Conservation (phyloP, 306 rosid genomes). For the Gastrolobium bilobum region DNA sequence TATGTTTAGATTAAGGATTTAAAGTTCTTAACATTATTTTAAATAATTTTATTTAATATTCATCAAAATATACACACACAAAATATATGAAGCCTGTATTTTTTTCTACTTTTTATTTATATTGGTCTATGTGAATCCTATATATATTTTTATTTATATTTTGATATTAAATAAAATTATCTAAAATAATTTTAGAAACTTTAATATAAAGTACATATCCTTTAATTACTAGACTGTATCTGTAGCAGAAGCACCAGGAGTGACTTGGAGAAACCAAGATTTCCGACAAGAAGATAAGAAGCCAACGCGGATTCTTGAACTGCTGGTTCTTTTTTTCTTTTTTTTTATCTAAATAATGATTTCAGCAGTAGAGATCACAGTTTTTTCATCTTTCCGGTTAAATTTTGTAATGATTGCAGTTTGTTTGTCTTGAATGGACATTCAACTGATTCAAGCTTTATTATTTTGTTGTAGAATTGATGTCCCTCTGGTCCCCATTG, state of each 20-base stretch:
- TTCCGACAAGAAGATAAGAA: slow-evolving; percentile 16
- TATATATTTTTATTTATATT: no score
- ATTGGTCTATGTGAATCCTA: no score
- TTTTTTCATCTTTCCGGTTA: not conserved
- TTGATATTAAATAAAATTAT: no score
- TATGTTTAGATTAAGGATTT: no score
- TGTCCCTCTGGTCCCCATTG: slow-evolving; percentile 19
- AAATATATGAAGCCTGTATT: no score
- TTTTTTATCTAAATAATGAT: not conserved
- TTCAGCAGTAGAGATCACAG: not conserved
- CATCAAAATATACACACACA: no score
- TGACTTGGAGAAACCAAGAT: slow-evolving; percentile 20
- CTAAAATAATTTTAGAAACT: no score
- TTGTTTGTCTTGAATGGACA: not conserved
- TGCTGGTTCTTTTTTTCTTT: not conserved
- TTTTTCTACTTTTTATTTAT: no score
- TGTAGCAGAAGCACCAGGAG: not conserved
- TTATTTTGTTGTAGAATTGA: not conserved
- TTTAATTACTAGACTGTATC: no score
- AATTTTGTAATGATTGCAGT: slow-evolving; percentile 7
- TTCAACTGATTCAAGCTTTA: not conserved
- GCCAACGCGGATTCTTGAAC: not conserved
- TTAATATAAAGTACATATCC: no score
- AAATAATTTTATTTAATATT: no score
- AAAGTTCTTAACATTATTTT: no score